Percentiles rank a stretch among this genome's conserved stretches.
Evolutionary conservation across 768 basidiomycete species (phyloP).

Genomic region (Naganishia antarctica): DNA sequence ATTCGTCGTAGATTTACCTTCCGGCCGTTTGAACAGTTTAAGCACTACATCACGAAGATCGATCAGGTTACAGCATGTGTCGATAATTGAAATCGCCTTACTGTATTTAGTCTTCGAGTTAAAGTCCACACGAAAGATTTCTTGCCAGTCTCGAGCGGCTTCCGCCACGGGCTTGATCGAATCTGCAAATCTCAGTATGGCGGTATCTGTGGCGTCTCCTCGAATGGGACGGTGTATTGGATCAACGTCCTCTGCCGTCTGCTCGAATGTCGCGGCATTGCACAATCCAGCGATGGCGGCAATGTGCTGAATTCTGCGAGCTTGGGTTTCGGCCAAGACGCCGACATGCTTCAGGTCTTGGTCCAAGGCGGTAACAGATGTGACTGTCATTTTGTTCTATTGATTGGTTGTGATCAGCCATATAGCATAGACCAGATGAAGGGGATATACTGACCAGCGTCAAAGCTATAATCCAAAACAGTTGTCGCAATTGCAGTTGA

Average conservation of each 20-base stretch:
- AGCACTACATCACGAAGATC: slow-evolving; percentile 10
- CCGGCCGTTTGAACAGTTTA: neutral
- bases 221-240: slow-evolving; percentile 44
- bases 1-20: neutral
- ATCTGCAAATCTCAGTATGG: slow-evolving; percentile 56
- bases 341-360: slow-evolving; percentile 30
- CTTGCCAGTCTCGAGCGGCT: slow-evolving; percentile 45
- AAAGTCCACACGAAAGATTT: slow-evolving; percentile 43
- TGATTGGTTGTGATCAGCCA: slow-evolving; percentile 50
- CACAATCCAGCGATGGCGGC: slow-evolving; percentile 55
- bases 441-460: slow-evolving; percentile 39
- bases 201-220: slow-evolving; percentile 62
- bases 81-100: slow-evolving; percentile 4
- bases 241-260: slow-evolving; percentile 45
- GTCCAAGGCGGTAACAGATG: slow-evolving; percentile 53
- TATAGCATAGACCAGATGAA: neutral
- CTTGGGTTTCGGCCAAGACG: slow-evolving; percentile 34
- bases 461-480: slow-evolving; percentile 46
- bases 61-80: neutral
- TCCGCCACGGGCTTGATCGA: slow-evolving; percentile 33
- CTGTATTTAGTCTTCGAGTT: slow-evolving; percentile 58
- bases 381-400: slow-evolving; percentile 60
- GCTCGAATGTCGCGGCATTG: slow-evolving; percentile 55
- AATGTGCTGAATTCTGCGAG: slow-evolving; percentile 31
- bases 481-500: too few relatives aligned